Evolutionary conservation across 352 stramenopile species (phyloP).

Genomic region (Pythium myriotylum): DNA sequence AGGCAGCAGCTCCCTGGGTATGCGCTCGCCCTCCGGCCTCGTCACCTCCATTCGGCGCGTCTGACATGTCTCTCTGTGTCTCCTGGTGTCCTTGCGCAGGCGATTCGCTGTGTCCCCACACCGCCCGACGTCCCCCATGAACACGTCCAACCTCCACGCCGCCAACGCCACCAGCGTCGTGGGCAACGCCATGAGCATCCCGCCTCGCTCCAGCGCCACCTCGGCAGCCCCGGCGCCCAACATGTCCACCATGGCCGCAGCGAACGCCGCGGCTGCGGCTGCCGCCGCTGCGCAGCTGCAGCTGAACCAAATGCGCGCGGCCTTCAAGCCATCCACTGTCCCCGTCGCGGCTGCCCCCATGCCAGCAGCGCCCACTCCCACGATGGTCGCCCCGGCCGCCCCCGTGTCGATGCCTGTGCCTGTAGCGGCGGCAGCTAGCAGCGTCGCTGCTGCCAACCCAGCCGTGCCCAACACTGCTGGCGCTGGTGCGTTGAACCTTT

Average conservation of each 20-base stretch:
- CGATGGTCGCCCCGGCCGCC: slow-evolving; percentile 24
- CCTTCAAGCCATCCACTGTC: slow-evolving; percentile 55
- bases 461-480: slow-evolving; percentile 71
- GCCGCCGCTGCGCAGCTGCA: slow-evolving; percentile 45
- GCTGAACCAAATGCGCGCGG: slow-evolving; percentile 70
- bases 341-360: slow-evolving; percentile 38
- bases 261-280: slow-evolving; percentile 36
- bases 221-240: slow-evolving; percentile 11
- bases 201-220: slow-evolving; percentile 38
- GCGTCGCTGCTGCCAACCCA: slow-evolving; percentile 38
- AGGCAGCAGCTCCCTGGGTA: too few relatives aligned
- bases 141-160: slow-evolving; percentile 73
- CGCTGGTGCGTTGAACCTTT: slow-evolving; percentile 78
- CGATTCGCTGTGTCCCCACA: not conserved
- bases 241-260: slow-evolving; percentile 16
- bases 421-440: slow-evolving; percentile 21
- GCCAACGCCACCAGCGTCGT: slow-evolving; percentile 82
- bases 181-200: slow-evolving; percentile 77
- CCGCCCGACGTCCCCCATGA: slow-evolving; percentile 22
- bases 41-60: not conserved
- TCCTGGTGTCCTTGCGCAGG: not conserved
- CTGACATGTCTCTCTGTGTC: not conserved
- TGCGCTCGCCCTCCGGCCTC: too few relatives aligned
- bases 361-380: slow-evolving; percentile 25
- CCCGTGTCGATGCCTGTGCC: slow-evolving; percentile 18